Evolutionary conservation across 2,329 filamentous ascomycete genomes (phyloP).

Genomic region (Aspergillus ruber): DNA sequence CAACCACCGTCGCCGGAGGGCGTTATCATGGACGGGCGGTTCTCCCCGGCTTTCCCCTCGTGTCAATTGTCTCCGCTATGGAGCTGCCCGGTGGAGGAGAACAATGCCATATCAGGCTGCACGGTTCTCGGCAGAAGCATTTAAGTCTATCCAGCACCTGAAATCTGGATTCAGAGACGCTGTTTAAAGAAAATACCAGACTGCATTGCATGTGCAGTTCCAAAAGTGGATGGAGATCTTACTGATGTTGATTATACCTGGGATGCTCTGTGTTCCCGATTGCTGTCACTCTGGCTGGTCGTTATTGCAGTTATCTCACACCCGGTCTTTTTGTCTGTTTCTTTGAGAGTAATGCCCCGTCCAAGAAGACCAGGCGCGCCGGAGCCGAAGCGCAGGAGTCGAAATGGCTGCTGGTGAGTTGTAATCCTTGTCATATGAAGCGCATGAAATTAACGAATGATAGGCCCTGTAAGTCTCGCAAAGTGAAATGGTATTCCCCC

Average conservation of each 20-base stretch:
- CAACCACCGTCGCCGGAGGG: neutral
- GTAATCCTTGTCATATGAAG: neutral
- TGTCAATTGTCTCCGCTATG: slow-evolving; percentile 6
- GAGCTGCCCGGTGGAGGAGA: neutral
- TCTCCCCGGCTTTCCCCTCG: neutral
- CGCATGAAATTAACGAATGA: neutral
- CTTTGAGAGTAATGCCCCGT: slow-evolving; percentile 50
- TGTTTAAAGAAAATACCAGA: too few species aligned
- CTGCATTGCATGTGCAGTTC: too few species aligned
- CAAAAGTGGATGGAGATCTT: slow-evolving; percentile 18
- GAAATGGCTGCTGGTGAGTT: slow-evolving; percentile 62
- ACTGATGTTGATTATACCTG: slow-evolving; percentile 12
- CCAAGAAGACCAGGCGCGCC: slow-evolving; percentile 58
- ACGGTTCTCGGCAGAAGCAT: too few species aligned
- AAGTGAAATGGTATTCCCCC: slow-evolving; percentile 61
- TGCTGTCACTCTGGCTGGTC: slow-evolving; percentile 10
- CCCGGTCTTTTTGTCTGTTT: slow-evolving; percentile 5
- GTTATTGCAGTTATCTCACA: slow-evolving; percentile 7
- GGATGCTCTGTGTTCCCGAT: slow-evolving; percentile 15
- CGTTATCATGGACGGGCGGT: neutral
- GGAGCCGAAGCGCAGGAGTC: slow-evolving; percentile 60
- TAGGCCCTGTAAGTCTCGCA: slow-evolving; percentile 73
- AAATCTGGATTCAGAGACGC: too few species aligned
- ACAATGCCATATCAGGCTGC: neutral
- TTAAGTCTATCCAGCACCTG: too few species aligned